Evolutionary conservation across 768 basidiomycete species (phyloP), one percentile per base, ranked within the genome.

Genomic region (Mycena albidolilacea): DNA sequence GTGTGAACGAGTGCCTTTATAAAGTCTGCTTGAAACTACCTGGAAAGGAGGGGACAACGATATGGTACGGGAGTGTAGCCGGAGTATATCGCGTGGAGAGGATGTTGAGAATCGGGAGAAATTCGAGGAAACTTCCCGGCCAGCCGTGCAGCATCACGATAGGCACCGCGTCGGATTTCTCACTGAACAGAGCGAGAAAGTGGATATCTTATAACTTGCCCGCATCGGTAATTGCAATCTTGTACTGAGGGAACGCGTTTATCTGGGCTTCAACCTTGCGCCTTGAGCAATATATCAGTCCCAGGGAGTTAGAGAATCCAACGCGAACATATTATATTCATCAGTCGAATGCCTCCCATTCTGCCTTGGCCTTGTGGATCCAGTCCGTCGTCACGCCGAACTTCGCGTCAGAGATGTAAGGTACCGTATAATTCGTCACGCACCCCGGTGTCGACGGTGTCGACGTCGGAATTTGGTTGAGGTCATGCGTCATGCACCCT

Each of bases 31-130:
- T 30, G 30, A 30, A 3, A 30, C 41, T 10, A 43, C 41, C 41
- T 11, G 79, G 77, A 11, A 81, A 67, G 30, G 74, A 67, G 14
- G 77, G 75, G 14, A 78, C 68, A 23, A 77, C 65, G 46, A 77
- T 59, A 38, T 73, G 66, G 39, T 73, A 69, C 3, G 77, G 73
- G 39, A 70, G 77, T 1, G 69, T 75, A 8, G 63, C 19, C 4
- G 70, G 52, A 35, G 66, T 71, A 55, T 72, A 64, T 19, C 46
- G 41, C 30, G 58, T 54, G 21, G 60, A 44, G 9, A 78, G 55
- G 21, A 70, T 64, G 0, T 12, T 30, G 7, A 78, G 23, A 38
- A 78, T 70, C 15, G 77, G 75, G 17, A 74, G 35, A 37, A 78
- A 71, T 54, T 78, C 77, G 43, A 77, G 57, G 58, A 73, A 76